Percentiles rank a stretch among this genome's conserved stretches.
Evolutionary conservation across 805 yeast species (phyloP).

Genomic region (Candida manassasensis): DNA sequence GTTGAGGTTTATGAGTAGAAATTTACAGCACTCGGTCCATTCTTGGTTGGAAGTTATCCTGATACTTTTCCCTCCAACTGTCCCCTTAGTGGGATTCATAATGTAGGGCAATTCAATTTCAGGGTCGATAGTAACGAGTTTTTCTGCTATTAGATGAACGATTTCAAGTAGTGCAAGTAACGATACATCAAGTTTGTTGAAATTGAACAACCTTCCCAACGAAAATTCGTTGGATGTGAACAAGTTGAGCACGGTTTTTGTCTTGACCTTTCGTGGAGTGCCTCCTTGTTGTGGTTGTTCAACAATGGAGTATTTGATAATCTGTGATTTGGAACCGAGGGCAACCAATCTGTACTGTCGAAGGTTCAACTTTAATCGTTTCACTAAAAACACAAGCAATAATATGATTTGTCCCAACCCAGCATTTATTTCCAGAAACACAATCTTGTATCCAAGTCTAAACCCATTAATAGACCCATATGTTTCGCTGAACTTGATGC

Average conservation of each 20-base stretch:
- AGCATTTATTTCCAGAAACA: conserved; percentile 90
- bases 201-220: conserved; percentile 64
- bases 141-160: conserved; percentile 45
- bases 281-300: neutral
- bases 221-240: conserved; percentile 70
- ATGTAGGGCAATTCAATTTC: conserved; percentile 68
- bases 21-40: conserved; percentile 90
- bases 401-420: conserved; percentile 83
- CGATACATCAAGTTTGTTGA: conserved; percentile 72
- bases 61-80: conserved; percentile 75
- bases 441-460: conserved; percentile 70
- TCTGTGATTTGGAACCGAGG: conserved; percentile 77
- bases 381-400: conserved; percentile 58
- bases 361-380: conserved; percentile 51
- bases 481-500: conserved; percentile 67
- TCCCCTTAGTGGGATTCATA: conserved; percentile 53
- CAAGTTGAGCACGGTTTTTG: conserved; percentile 48
- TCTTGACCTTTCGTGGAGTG: conserved; percentile 5
- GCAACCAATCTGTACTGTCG: conserved; percentile 66
- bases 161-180: conserved; percentile 74
- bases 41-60: conserved; percentile 66
- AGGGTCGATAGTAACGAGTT: conserved; percentile 42
- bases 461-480: conserved; percentile 87
- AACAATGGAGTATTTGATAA: conserved; percentile 48
- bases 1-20: conserved; percentile 67